Percentiles rank a stretch among this genome's conserved stretches.
These are phyloP conservation scores for Chlorella vulgaris DNA, from an alignment of 139 green algal genomes.

Conservation along the genomic window DNA sequence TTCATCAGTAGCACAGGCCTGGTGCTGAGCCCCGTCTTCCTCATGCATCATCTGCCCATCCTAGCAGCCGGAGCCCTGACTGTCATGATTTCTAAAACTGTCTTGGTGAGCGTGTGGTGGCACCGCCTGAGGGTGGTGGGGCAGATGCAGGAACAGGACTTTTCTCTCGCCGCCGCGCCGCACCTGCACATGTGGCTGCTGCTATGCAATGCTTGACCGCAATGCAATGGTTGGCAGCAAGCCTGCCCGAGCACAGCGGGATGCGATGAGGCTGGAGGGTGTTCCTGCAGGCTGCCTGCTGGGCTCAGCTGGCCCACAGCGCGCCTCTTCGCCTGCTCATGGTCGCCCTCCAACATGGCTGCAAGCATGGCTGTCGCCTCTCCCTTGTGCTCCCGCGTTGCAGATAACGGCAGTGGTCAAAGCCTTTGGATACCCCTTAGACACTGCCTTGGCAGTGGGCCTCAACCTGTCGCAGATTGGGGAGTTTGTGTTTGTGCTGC, in stretches of 20 bases:
- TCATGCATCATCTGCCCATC: conserved; percentile 82
- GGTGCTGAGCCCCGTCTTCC: conserved; percentile 82
- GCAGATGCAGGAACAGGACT: no score
- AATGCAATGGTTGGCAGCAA: no score
- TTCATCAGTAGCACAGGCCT: conserved; percentile 96
- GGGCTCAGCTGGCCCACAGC: no score
- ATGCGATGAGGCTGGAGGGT: no score
- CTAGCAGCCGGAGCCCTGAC: conserved; percentile 69
- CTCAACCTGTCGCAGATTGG: conserved; percentile 88
- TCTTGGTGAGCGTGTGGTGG: conserved; percentile 56
- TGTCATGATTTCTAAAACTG: conserved; percentile 81
- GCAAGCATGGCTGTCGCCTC: no score
- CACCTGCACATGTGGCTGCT: no score
- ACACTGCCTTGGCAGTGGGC: conserved; percentile 74
- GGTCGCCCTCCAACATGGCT: no score
- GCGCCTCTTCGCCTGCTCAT: no score
- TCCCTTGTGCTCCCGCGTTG: neutral
- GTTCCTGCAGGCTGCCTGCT: no score
- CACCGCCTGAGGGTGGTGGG: neutral
- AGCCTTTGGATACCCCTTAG: conserved; percentile 67
- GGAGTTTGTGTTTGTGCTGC: conserved; percentile 97
- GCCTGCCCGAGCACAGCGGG: no score
- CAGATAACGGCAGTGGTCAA: conserved; percentile 79
- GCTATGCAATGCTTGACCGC: no score
- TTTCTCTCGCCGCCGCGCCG: no score